Percentiles rank a stretch among this genome's conserved stretches.
Evolutionary conservation across 169 alveolate species (phyloP).

Genomic region (Cryptosporidium sp.): DNA sequence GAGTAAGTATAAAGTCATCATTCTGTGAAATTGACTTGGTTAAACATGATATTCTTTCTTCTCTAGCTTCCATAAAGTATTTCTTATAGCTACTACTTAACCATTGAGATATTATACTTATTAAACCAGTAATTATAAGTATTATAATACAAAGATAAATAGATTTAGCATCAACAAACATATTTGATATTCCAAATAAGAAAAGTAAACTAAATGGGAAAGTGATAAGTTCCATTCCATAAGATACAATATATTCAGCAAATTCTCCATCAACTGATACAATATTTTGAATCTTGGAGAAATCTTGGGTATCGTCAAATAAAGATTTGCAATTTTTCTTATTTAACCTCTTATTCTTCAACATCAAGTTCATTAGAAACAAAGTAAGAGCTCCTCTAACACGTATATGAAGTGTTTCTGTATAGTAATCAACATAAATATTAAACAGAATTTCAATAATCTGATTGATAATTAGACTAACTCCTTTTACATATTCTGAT

Average conservation of each 20-base stretch:
- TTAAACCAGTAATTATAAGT: not conserved
- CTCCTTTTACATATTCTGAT: conserved; percentile 51
- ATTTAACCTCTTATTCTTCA: not conserved
- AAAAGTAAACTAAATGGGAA: conserved; percentile 50
- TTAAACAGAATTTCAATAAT: conserved; percentile 38
- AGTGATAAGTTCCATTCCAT: conserved; percentile 37
- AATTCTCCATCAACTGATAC: conserved; percentile 68
- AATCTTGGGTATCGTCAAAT: not conserved
- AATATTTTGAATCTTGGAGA: conserved; percentile 48
- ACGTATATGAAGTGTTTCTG: conserved; percentile 52
- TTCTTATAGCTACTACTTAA: conserved; percentile 59
- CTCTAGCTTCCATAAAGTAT: conserved; percentile 46
- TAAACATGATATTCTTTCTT: conserved; percentile 43
- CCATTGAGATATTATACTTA: conserved; percentile 35
- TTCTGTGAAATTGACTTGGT: conserved; percentile 22
- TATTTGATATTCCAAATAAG: conserved; percentile 30
- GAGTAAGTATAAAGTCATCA: conserved; percentile 46
- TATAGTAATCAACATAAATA: conserved; percentile 48
- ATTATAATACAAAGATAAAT: conserved; percentile 5
- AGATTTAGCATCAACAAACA: conserved; percentile 26
- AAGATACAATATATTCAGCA: conserved; percentile 57
- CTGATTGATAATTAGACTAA: conserved; percentile 19
- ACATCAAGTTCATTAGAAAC: conserved; percentile 5
- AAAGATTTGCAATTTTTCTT: not conserved
- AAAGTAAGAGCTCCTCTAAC: conserved; percentile 55